Percentiles rank a stretch among this genome's conserved stretches.
Evolutionary conservation across 2,329 filamentous ascomycete genomes (phyloP).

Genomic region (Biscogniauxia marginata): DNA sequence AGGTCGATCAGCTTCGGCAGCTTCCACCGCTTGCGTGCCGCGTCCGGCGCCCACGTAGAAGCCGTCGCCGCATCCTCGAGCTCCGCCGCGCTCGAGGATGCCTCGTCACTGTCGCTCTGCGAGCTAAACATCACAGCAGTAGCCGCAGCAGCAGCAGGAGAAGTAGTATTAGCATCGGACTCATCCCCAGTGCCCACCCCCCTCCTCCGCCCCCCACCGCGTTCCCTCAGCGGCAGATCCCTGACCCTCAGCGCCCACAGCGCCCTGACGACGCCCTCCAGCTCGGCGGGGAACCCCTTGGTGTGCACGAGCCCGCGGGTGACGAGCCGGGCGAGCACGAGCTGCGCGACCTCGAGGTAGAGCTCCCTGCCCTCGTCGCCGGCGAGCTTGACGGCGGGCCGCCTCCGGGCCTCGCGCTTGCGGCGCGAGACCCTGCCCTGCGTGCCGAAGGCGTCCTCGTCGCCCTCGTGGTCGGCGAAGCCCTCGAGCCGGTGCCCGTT

Average conservation of each 20-base stretch:
- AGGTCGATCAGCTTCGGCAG: slow-evolving; percentile 72
- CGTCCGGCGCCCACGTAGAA: slow-evolving; percentile 43
- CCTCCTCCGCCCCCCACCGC: slow-evolving; percentile 31
- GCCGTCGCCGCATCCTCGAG: slow-evolving; percentile 31
- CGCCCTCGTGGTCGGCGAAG: slow-evolving; percentile 54
- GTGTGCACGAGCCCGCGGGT: slow-evolving; percentile 68
- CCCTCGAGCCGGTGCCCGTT: slow-evolving; percentile 77
- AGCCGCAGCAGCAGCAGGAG: no score
- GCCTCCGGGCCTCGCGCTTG: slow-evolving; percentile 57
- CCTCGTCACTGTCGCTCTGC: slow-evolving; percentile 44
- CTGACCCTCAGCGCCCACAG: slow-evolving; percentile 75
- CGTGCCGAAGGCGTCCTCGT: slow-evolving; percentile 66
- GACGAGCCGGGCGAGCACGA: slow-evolving; percentile 81
- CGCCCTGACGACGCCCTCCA: slow-evolving; percentile 78
- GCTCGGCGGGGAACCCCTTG: slow-evolving; percentile 65
- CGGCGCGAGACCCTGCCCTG: slow-evolving; percentile 55
- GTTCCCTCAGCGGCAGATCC: slow-evolving; percentile 52
- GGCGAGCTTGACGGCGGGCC: slow-evolving; percentile 52
- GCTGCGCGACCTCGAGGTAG: slow-evolving; percentile 80
- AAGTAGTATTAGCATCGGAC: no score
- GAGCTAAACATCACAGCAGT: slow-evolving; percentile 59
- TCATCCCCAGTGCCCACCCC: slow-evolving; percentile 20
- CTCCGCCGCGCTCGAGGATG: slow-evolving; percentile 24
- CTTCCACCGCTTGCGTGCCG: slow-evolving; percentile 46
- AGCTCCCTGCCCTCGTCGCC: slow-evolving; percentile 72